These are phyloP conservation scores for Solanum aculeatissimum DNA, from an alignment of 305 asterid species.

Conservation along the genomic window DNA sequence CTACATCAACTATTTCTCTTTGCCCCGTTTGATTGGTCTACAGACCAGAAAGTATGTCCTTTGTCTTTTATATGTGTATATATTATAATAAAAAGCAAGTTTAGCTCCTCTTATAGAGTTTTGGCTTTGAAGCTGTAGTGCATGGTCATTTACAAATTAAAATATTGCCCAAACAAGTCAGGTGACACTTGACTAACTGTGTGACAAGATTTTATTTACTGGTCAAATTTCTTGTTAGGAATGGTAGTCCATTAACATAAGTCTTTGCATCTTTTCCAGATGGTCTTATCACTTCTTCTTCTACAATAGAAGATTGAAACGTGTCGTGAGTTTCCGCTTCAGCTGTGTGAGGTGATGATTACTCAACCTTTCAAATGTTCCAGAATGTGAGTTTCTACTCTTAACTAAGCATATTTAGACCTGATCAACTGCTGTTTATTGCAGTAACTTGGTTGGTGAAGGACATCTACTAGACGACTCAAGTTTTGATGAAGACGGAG, in stretches of 20 bases:
- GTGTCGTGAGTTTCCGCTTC: constrained; percentile 83
- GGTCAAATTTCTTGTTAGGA: background rate
- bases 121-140: background rate
- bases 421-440: background rate
- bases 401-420: background rate
- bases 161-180: background rate
- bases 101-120: background rate
- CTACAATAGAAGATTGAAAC: constrained; percentile 83
- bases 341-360: constrained; percentile 81
- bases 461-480: constrained; percentile 25
- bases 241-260: background rate
- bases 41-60: background rate
- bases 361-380: background rate
- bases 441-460: constrained; percentile 65
- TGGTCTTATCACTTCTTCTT: constrained; percentile 96
- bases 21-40: background rate
- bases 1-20: background rate
- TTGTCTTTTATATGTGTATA: background rate
- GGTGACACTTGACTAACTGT: too few species aligned
- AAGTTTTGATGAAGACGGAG: constrained; percentile 46
- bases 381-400: background rate
- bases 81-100: too few species aligned
- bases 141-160: background rate
- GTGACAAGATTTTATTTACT: background rate
- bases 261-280: constrained; percentile 25